A percentile compares a stretch with the other conserved stretches of the same genome.
phyloP scores from a whole-genome alignment of 768 basidiomycete genomes.

The Cyclocybe cylindracea region DNA sequence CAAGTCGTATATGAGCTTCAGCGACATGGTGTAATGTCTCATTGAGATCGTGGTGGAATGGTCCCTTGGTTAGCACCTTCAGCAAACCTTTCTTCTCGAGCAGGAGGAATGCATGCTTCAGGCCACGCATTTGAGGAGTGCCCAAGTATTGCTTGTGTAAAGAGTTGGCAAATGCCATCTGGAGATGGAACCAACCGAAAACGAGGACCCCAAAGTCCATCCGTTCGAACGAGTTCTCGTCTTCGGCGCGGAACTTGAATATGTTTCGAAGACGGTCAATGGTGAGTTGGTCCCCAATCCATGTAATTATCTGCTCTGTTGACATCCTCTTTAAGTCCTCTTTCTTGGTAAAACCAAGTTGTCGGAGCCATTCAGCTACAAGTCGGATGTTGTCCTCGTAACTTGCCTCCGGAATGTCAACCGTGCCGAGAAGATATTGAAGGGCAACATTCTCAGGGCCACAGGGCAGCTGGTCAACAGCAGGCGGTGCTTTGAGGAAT shows the following conservation, averaged over 20 bases:
- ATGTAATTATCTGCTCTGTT: constrained; percentile 26
- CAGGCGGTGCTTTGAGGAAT: constrained; percentile 12
- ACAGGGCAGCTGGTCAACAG: constrained; percentile 23
- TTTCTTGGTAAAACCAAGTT: constrained; percentile 16
- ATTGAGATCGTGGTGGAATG: constrained; percentile 34
- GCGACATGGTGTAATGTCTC: constrained; percentile 35
- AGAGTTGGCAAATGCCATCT: constrained; percentile 40
- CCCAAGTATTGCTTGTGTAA: constrained; percentile 43
- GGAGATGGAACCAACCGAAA: constrained; percentile 43
- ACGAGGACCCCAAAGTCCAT: constrained; percentile 32
- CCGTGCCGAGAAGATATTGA: constrained; percentile 37
- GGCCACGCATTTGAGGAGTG: constrained; percentile 23
- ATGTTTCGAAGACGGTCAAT: constrained; percentile 36
- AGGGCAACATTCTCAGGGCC: constrained; percentile 25
- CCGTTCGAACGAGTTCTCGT: constrained; percentile 38
- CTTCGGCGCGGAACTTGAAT: constrained; percentile 33
- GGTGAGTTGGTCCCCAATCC: constrained; percentile 38
- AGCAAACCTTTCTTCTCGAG: constrained; percentile 30
- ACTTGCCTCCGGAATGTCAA: constrained; percentile 37
- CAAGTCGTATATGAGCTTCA: constrained; percentile 36
- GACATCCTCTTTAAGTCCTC: constrained; percentile 20
- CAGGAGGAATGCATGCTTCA: constrained; percentile 30
- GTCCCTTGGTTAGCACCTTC: constrained; percentile 23
- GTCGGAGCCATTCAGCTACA: constrained; percentile 29
- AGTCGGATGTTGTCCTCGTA: constrained; percentile 38